Evolutionary conservation across 129 eudicot genomes (phyloP), one percentile per base, ranked within the genome.

Genomic region (Flaveria robusta): DNA sequence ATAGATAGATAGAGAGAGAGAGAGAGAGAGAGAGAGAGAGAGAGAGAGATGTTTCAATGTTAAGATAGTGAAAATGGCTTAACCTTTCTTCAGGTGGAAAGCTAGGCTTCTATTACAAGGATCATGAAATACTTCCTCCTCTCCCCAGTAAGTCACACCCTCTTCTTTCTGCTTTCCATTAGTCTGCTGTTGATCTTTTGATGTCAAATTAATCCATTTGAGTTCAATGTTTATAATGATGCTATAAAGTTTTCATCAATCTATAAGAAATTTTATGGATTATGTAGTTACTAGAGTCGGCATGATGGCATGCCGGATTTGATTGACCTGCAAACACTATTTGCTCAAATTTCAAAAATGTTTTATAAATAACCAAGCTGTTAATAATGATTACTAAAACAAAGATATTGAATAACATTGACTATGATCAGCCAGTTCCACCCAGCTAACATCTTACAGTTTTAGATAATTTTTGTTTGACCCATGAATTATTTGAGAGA

Each of bases 101-200:
- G 87, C 54, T 89, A 5, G 98, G 98, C 10, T 94, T 94, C 72
- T 94, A 94, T 63, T 94, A 88, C 85, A 94, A 88, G 77, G 98
- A 94, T 54, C 91, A 88, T 70, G 98, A 94, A 79, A 94, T 94
- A 68, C 92, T 94, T 62, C 98, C 98, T 74, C 96, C 98, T 39
- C 87, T 94, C 24, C 98, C 98, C 29, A 89, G 98, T 91, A 71
- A 63, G 89, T 72, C 75, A 34, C 15, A 26, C 27, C 47, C 22
- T 63, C 37, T 19, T 50, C 63, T 49, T 19, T 60, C 10, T 29
- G 1, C 54, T 14, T 34, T 54, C 20, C 54, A 23, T 19, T 78
- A 68, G 55, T 49, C 60, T 37, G 62, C 50, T 73, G 41, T 73
- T 64, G 51, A 50, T 72, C 68, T 79, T 37, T 42, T n/a, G 39